phyloP scores from a whole-genome alignment of 164 flowering plant genomes.

The Tetracentron sinense region DNA sequence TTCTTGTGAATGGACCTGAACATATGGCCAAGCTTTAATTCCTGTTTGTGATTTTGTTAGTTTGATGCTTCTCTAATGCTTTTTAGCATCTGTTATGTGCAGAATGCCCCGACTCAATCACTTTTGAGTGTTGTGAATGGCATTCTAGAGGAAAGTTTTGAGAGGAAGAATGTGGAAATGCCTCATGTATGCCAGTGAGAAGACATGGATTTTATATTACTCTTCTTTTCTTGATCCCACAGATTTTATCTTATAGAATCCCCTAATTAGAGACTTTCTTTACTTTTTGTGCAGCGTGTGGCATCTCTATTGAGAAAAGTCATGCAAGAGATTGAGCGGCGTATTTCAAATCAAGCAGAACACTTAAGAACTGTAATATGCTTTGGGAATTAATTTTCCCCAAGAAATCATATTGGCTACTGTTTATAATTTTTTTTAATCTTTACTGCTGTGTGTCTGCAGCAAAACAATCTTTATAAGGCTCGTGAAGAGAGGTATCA shows the following conservation, averaged over 20 bases:
- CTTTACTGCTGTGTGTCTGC: conserved; percentile 25
- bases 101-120: conserved; percentile 74
- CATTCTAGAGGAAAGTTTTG: conserved; percentile 66
- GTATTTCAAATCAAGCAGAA: conserved; percentile 66
- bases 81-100: conserved; percentile 23
- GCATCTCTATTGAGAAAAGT: conserved; percentile 58
- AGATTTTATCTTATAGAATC: conserved; percentile 1
- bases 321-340: conserved; percentile 72
- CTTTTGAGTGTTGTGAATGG: conserved; percentile 55
- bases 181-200: conserved; percentile 61
- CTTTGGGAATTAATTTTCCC: background rate
- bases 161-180: conserved; percentile 66
- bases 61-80: conserved; percentile 9
- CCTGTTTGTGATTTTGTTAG: background rate
- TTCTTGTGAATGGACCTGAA: background rate
- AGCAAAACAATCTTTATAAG: conserved; percentile 76
- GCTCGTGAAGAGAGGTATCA: conserved; percentile 75
- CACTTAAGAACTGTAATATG: conserved; percentile 57
- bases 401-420: background rate
- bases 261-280: background rate
- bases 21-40: background rate
- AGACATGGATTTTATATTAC: conserved; percentile 12
- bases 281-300: conserved; percentile 42
- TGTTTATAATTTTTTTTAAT: conserved; percentile 2
- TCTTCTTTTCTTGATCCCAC: too few species aligned